Evolutionary conservation across 2,329 filamentous ascomycete genomes (phyloP).

Genomic region (Penicillium brasilianum): DNA sequence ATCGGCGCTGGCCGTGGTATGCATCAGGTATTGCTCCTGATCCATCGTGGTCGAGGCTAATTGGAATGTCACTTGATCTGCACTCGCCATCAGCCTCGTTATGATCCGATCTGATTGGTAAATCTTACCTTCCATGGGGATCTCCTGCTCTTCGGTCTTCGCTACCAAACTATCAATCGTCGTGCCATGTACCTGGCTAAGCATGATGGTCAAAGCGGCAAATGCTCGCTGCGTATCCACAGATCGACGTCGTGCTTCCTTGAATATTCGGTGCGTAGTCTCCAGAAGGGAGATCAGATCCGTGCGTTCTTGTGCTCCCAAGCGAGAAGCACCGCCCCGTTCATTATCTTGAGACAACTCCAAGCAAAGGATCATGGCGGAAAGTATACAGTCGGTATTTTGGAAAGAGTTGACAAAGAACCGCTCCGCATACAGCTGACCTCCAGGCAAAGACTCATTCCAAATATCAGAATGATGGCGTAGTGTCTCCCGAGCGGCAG

Average conservation of each 20-base stretch:
- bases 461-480: slow-evolving; percentile 57
- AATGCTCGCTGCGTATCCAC: slow-evolving; percentile 37
- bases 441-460: slow-evolving; percentile 59
- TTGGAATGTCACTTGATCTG: slow-evolving; percentile 16
- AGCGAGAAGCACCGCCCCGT: slow-evolving; percentile 9
- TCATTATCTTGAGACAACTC: slow-evolving; percentile 35
- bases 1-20: background rate
- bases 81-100: background rate
- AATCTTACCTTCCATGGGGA: slow-evolving; percentile 5
- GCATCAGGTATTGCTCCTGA: slow-evolving; percentile 9
- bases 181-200: slow-evolving; percentile 29
- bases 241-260: slow-evolving; percentile 30
- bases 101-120: background rate
- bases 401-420: slow-evolving; percentile 65
- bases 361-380: slow-evolving; percentile 65
- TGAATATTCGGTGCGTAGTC: slow-evolving; percentile 35
- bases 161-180: slow-evolving; percentile 5
- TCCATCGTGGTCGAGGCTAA: slow-evolving; percentile 1
- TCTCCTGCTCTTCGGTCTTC: slow-evolving; percentile 4
- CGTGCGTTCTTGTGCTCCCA: slow-evolving; percentile 19
- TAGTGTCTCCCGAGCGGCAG: slow-evolving; percentile 55
- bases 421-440: slow-evolving; percentile 56
- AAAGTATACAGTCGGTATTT: slow-evolving; percentile 66
- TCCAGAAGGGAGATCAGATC: slow-evolving; percentile 35
- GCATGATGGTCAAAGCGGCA: slow-evolving; percentile 36